Base-by-base conservation (phyloP, 192 early-diverging fungal species). In the Coemansia asiatica region DNA sequence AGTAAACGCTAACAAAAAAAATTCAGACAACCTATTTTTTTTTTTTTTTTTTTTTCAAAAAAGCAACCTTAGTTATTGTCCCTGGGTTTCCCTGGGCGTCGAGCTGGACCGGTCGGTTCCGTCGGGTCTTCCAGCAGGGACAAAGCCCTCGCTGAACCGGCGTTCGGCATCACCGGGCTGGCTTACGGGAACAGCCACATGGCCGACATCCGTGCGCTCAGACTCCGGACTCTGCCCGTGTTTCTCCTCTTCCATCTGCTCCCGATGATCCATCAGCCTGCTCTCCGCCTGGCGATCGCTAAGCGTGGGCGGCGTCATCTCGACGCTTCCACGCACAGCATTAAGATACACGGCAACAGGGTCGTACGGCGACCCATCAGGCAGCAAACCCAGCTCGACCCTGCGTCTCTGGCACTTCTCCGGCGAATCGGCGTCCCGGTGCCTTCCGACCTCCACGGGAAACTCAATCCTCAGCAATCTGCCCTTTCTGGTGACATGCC, bases 391-490 rank as follows among this genome's bases (percentile, higher is more conserved):
- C 19, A 82, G 59, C 60, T 67, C 61, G 15, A 82, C 61, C 4
- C 79, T 47, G 21, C 79, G 63, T 16, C 68, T 67, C 64, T 70
- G 68, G 60, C 70, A 72, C 58, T 73, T 64, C 26, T 76, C 74
- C 4, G 48, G 55, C 12, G 67, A 22, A 36, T 82, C 79, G 27
- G 36, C 5, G 61, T 76, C 67, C 15, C 71, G 47, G 22, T 82
- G 79, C 2, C 79, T 60, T 1, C 79, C 79, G n/a, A 82, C 74
- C 46, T 76, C 79, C 5, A 69, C 71, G 0, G 82, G 82, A 49
- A 83, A 83, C 67, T 83, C 76, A 53, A 83, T 83, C 4, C 51
- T 63, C 54, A 75, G 51, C n/a, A 83, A 54, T n/a, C 76, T 44
- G 29, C 82, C 82, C 66, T 79, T 79, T 44, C 58, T 61, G 7